A percentile compares a stretch with the other conserved stretches of the same genome.
phyloP scores from a whole-genome alignment of 192 early-diverging fungal species.

The Coemansia sp. region DNA sequence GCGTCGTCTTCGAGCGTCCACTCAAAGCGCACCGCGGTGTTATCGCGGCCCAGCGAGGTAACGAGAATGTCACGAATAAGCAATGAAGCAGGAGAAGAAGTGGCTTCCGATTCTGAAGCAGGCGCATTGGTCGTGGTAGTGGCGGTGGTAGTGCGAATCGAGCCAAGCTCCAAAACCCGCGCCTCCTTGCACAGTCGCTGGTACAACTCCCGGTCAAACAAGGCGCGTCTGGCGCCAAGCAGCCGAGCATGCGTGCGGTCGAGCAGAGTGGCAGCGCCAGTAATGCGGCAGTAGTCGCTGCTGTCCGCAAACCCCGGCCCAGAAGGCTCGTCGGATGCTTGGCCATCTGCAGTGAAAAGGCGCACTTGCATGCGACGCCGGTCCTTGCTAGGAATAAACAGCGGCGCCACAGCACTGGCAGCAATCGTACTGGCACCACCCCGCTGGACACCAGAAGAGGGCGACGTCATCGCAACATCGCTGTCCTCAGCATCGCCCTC shows the following conservation, averaged over 20 bases:
- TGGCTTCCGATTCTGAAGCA: too few species aligned
- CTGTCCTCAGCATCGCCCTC: background rate
- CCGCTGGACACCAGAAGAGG: too few species aligned
- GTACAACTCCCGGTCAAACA: constrained; percentile 53
- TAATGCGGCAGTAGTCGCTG: background rate
- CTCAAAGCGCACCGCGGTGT: constrained; percentile 39
- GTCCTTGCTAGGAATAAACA: constrained; percentile 22
- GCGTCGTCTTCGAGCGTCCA: constrained; percentile 21
- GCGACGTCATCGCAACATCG: background rate
- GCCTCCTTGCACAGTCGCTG: constrained; percentile 46
- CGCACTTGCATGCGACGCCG: constrained; percentile 15
- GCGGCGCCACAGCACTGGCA: constrained; percentile 5
- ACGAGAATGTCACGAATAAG: constrained; percentile 30
- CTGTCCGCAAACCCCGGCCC: background rate
- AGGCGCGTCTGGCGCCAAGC: constrained; percentile 10
- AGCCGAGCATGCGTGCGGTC: constrained; percentile 35
- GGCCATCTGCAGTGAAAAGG: constrained; percentile 2
- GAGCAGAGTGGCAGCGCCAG: background rate
- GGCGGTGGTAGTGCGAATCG: constrained; percentile 10
- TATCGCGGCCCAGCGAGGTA: constrained; percentile 34
- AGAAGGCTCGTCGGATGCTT: background rate
- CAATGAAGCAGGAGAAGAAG: too few species aligned
- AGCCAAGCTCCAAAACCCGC: constrained; percentile 48
- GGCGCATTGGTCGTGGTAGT: too few species aligned
- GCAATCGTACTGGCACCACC: background rate